Evolutionary conservation across 2,329 filamentous ascomycete genomes (phyloP).

Genomic region (Verticillium klebahnii): DNA sequence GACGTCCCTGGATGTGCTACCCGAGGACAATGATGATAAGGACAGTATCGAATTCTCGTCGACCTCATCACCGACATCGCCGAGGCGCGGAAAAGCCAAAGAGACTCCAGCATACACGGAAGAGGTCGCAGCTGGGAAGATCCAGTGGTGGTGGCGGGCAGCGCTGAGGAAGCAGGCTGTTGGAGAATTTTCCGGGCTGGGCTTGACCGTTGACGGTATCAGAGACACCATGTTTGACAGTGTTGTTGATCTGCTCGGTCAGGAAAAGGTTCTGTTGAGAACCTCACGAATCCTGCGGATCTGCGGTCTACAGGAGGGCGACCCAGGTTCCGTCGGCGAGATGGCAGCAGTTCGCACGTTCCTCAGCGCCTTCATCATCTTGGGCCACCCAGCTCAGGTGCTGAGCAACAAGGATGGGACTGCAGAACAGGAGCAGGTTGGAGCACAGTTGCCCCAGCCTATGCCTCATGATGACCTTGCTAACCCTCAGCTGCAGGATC

Average conservation of each 20-base stretch:
- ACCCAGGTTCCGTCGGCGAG: conserved; percentile 57
- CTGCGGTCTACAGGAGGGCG: conserved; percentile 65
- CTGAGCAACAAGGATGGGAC: conserved; percentile 68
- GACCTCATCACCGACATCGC: conserved; percentile 26
- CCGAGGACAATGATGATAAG: conserved; percentile 25
- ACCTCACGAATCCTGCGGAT: conserved; percentile 65
- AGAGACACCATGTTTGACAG: conserved; percentile 68
- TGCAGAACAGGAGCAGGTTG: conserved; percentile 53
- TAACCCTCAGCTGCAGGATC: conserved; percentile 62
- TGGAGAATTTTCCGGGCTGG: conserved; percentile 60
- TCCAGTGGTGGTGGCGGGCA: conserved; percentile 68
- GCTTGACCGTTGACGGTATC: conserved; percentile 66
- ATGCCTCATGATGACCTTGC: conserved; percentile 48
- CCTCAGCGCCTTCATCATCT: conserved; percentile 73
- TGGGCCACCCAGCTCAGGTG: conserved; percentile 74
- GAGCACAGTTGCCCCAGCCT: conserved; percentile 34
- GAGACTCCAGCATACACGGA: conserved; percentile 42
- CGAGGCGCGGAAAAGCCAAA: conserved; percentile 42
- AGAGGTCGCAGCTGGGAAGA: conserved; percentile 58
- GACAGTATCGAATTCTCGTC: conserved; percentile 38
- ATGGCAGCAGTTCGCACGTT: conserved; percentile 72
- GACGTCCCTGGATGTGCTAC: neutral
- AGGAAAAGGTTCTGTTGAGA: conserved; percentile 59
- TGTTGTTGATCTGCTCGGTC: conserved; percentile 64
- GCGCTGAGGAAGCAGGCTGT: conserved; percentile 54